Evolutionary conservation across 2,329 filamentous ascomycete genomes (phyloP).

Genomic region (Cercospora canescens): DNA sequence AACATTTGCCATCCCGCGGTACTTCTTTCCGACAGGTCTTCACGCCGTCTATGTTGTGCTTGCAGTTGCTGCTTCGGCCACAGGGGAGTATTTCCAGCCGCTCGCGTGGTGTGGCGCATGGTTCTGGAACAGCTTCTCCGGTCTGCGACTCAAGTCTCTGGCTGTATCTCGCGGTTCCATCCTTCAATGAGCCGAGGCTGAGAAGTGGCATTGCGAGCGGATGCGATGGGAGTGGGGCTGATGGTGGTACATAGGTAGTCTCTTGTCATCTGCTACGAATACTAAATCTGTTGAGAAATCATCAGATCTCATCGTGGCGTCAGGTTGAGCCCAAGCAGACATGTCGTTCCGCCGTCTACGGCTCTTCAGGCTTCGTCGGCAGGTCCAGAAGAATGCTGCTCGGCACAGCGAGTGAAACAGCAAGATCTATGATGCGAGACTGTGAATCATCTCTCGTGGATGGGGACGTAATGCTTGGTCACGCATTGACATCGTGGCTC

Average conservation of each 20-base stretch:
- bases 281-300: too few species aligned
- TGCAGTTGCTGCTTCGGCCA: constrained; percentile 3
- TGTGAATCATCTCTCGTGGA: too few species aligned
- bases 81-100: background rate
- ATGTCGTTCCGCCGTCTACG: background rate
- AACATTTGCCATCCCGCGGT: background rate
- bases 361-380: background rate
- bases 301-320: too few species aligned
- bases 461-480: too few species aligned
- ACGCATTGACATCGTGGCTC: too few species aligned
- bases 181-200: background rate
- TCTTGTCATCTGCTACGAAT: too few species aligned
- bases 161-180: background rate
- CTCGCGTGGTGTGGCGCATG: background rate
- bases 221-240: background rate
- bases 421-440: too few species aligned
- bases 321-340: background rate
- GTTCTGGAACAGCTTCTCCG: background rate
- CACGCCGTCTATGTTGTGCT: background rate
- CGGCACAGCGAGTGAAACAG: background rate
- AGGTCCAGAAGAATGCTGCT: background rate
- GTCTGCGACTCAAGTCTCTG: background rate
- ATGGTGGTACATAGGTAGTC: too few species aligned
- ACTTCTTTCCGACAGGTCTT: background rate
- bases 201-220: background rate